Percentiles rank a stretch among this genome's conserved stretches.
Conservation (phyloP, 75 land plant genomes). For the Isoetes taiwanensis region DNA sequence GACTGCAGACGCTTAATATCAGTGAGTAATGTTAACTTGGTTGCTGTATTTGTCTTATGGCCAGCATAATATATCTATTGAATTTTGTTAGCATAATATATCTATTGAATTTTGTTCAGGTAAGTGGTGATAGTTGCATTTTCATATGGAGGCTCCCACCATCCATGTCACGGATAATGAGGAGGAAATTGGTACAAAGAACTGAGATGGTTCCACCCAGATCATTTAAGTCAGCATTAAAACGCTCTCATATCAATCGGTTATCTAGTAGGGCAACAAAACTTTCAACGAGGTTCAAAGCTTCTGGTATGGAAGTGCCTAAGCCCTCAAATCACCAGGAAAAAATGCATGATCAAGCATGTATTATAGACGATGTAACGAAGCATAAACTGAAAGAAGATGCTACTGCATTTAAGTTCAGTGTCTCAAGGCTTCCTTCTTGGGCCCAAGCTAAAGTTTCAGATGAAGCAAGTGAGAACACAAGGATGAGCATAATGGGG, state of each 20-base stretch:
- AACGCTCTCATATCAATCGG: too few species aligned
- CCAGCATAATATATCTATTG: not conserved
- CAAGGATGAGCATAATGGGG: too few species aligned
- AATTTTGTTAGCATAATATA: not conserved
- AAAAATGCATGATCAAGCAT: not conserved
- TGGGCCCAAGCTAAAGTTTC: conserved; percentile 48
- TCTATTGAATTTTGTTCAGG: conserved; percentile 19
- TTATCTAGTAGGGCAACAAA: too few species aligned
- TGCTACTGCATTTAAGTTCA: conserved; percentile 34
- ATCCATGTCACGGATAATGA: conserved; percentile 35
- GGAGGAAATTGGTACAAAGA: conserved; percentile 23
- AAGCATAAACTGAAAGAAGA: not conserved
- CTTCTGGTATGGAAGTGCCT: not conserved
- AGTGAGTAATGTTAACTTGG: conserved; percentile 24
- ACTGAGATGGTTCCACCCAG: conserved; percentile 15
- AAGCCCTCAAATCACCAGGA: not conserved
- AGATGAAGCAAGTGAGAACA: not conserved
- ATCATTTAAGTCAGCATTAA: not conserved
- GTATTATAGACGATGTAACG: not conserved
- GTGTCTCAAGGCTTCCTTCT: conserved; percentile 47
- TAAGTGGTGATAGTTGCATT: conserved; percentile 70
- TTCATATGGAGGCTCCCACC: conserved; percentile 60
- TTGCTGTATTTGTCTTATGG: not conserved
- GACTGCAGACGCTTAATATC: conserved; percentile 54
- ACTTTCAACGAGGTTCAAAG: not conserved